phyloP scores from a whole-genome alignment of 768 basidiomycete genomes.

The Cyclocybe cylindracea region DNA sequence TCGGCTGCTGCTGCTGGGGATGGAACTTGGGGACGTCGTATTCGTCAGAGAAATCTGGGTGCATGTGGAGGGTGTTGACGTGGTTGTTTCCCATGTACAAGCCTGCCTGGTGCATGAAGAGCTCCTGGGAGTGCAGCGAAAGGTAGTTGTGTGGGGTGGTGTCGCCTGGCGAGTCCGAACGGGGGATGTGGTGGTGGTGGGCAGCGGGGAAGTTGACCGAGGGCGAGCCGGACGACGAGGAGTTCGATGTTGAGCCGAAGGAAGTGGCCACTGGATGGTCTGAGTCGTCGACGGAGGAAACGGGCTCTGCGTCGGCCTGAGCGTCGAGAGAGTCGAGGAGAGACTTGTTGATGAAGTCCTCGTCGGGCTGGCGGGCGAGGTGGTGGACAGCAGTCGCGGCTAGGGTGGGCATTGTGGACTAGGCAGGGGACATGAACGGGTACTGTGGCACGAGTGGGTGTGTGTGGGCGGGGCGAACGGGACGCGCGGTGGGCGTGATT shows the following conservation, averaged over 20 bases:
- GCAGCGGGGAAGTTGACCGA: slow-evolving; percentile 45
- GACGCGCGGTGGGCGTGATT: too few relatives aligned
- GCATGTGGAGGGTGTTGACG: slow-evolving; percentile 39
- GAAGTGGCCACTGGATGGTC: slow-evolving; percentile 48
- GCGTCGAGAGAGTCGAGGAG: slow-evolving; percentile 82
- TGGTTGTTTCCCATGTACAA: slow-evolving; percentile 12
- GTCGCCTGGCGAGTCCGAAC: background rate
- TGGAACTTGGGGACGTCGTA: slow-evolving; percentile 37
- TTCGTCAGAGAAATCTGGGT: slow-evolving; percentile 38
- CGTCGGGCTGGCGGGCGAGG: slow-evolving; percentile 52
- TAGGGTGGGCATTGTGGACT: slow-evolving; percentile 13
- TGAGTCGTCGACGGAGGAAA: slow-evolving; percentile 52
- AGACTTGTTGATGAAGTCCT: slow-evolving; percentile 86
- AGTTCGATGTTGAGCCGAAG: slow-evolving; percentile 50
- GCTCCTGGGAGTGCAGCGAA: background rate
- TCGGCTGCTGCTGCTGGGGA: slow-evolving; percentile 31
- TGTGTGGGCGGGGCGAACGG: too few relatives aligned
- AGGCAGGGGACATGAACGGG: slow-evolving; percentile 16
- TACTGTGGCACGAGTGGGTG: background rate
- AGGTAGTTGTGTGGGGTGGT: slow-evolving; percentile 4
- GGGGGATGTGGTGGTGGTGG: slow-evolving; percentile 29
- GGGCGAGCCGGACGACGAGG: slow-evolving; percentile 54
- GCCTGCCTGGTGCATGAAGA: too few relatives aligned
- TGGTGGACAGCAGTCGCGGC: too few relatives aligned
- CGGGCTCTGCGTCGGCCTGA: slow-evolving; percentile 78